Base-by-base conservation (phyloP, 2,329 filamentous ascomycete genomes). In the Botrytis pseudocinerea region DNA sequence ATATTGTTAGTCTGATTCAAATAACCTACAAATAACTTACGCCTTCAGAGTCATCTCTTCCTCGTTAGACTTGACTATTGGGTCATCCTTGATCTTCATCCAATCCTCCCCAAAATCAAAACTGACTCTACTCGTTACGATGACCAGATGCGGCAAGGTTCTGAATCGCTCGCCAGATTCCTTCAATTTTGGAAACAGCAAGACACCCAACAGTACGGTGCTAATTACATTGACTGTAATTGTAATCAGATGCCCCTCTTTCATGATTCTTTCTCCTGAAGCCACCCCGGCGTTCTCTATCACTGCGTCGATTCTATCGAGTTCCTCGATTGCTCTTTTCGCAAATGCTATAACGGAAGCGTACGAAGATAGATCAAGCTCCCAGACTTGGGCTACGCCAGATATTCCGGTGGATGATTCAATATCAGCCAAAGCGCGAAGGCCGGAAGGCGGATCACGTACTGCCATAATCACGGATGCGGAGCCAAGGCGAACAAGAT, bases 391-490 rank as follows among this genome's bases (percentile, higher is more conserved):
- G 18, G 76, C 46, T 42, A 76, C 61, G 42, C 68, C 54, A 20
- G 42, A 42, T 40, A 20, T 54, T 65, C n/a, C 66, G 35, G 74
- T 76, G 20, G 69, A 62, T 35, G 73, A 71, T 66, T 80, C 76
- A 54, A 84, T 80, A 12, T 78, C 74, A 20, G 72, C 65, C 28
- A 78, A 79, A 1, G 83, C 82, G 22, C 73, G 75, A 65, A 81
- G 77, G 35, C 82, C 84, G 74, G 82, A 82, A 7, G 78, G 76
- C 4, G 80, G 65, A 54, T 77, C 78, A 14, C 84, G 81, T 1
- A 85, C 83, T 5, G 78, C 85, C 40, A 86, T 78, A 35, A 86
- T 81, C 4, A 86, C 77, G 20, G 78, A 82, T 0, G 78, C 77
- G 6, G 82, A 74, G 1, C 82, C 80, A 2, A 83, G 80, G 0